phyloP scores from a whole-genome alignment of 2,329 filamentous ascomycete species.

The Penicillium sclerotiorum region DNA sequence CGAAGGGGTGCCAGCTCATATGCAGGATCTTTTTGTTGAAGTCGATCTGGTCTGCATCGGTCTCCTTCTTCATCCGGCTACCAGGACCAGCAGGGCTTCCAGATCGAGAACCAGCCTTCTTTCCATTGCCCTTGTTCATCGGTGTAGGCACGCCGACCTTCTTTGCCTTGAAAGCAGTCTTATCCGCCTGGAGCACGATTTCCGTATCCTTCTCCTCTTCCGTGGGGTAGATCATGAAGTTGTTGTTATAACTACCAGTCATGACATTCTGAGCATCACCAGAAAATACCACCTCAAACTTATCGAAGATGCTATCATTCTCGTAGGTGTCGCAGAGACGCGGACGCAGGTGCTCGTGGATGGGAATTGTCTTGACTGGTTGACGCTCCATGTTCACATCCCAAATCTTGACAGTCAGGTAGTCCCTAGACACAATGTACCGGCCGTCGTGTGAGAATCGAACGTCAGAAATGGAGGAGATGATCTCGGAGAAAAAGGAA shows the following conservation, averaged over 20 bases:
- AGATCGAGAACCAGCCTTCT: slow-evolving; percentile 86
- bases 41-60: slow-evolving; percentile 98
- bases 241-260: slow-evolving; percentile 99
- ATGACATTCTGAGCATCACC: slow-evolving; percentile 98
- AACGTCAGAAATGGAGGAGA: slow-evolving; percentile 98
- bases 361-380: slow-evolving; percentile 97
- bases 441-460: slow-evolving; percentile 95
- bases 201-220: slow-evolving; percentile 96
- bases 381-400: slow-evolving; percentile 99
- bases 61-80: slow-evolving; percentile 97
- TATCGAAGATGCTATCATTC: slow-evolving; percentile 99
- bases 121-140: slow-evolving; percentile 79
- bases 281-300: slow-evolving; percentile 98
- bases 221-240: slow-evolving; percentile 99
- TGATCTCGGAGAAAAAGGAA: slow-evolving; percentile 99
- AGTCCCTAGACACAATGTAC: slow-evolving; percentile 96
- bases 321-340: slow-evolving; percentile 97
- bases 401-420: slow-evolving; percentile 99
- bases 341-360: slow-evolving; percentile 94
- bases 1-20: slow-evolving; percentile 99
- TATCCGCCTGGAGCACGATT: slow-evolving; percentile 95
- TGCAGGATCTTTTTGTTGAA: slow-evolving; percentile 99
- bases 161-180: slow-evolving; percentile 99
- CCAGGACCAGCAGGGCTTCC: slow-evolving; percentile 86
- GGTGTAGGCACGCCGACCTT: slow-evolving; percentile 97